Base-by-base conservation (phyloP, 2,329 filamentous ascomycete genomes). In the Xylariaceae sp. region DNA sequence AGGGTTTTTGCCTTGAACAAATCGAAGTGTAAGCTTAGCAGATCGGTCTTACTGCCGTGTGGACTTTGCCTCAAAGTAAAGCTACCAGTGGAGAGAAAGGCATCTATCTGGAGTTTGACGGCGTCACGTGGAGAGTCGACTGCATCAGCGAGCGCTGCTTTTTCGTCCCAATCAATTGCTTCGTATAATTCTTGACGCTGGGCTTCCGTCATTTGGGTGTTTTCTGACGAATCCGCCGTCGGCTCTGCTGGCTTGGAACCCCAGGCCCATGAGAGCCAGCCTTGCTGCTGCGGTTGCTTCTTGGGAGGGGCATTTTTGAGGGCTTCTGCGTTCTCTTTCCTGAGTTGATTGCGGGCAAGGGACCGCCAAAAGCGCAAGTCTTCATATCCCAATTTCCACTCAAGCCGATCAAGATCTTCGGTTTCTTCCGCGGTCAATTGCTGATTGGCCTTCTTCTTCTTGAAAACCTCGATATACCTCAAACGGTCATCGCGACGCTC, bases 151-250 rank as follows among this genome's bases (percentile, higher is more conserved):
- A 98, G 77, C 2, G 86, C 88, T 49, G 91, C 84, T 72, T 96
- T 97, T 67, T 99, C 93, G 52, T 98, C 88, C 84, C 92, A 99
- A 59, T 97, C 93, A 58, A 99, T 99, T 40, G 89, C 94, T 56
- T 94, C 86, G 65, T 97, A 98, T 8, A 99, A 78, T 67, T 98
- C 92, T 64, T 97, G 90, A 34, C 92, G 85, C 64, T 99, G 91
- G 66, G 97, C 85, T 50, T 98, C 93, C 0, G 88, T 94, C 77
- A 98, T 95, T 48, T 89, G 81, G 0, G 84, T 88, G 51, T 91
- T 86, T 55, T 94, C 86, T 4, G 83, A 76, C 36, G 86, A 75
- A 33, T 86, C 77, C n/a, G n/a, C n/a, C 40, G 66, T 67, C 7
- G 69, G 75, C 40, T 79, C 67, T 29, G 70, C 60, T 1, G 83